Conservation (phyloP, 225 moss, liverwort and hornwort species). For the Bryoerythrophyllum caledonicum region DNA sequence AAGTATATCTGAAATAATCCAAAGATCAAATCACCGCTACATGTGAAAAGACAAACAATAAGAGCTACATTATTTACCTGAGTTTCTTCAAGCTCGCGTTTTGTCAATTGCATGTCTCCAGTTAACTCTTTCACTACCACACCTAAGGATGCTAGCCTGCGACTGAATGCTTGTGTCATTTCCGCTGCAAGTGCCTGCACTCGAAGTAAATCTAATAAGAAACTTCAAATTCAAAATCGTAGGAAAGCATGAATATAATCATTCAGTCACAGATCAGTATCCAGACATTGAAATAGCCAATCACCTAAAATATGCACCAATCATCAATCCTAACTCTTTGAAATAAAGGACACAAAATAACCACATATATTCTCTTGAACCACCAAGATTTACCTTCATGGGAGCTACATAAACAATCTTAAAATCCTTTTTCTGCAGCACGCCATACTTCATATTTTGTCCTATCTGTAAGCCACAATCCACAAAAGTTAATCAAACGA, state of each 20-base stretch:
- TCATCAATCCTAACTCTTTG: not conserved
- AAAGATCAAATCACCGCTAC: conserved; percentile 9
- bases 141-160: conserved; percentile 79
- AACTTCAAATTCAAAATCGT: conserved; percentile 14
- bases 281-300: not conserved
- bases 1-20: not conserved
- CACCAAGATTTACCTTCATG: conserved; percentile 80
- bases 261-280: conserved; percentile 16
- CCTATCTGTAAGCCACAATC: conserved; percentile 57
- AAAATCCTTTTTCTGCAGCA: conserved; percentile 88
- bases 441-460: conserved; percentile 79
- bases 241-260: conserved; percentile 2
- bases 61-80: conserved; percentile 51
- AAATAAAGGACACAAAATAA: not conserved
- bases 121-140: conserved; percentile 94
- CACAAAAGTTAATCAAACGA: conserved; percentile 18
- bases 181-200: conserved; percentile 97
- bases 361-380: not conserved
- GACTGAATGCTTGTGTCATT: conserved; percentile 87
- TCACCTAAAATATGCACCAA: conserved; percentile 9
- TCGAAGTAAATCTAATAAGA: conserved; percentile 22
- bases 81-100: conserved; percentile 97
- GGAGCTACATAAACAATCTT: conserved; percentile 99
- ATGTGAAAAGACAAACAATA: conserved; percentile 25
- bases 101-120: conserved; percentile 97